Evolutionary conservation across 2,329 filamentous ascomycete genomes (phyloP), one percentile per base, ranked within the genome.

Genomic region (Penicillium italicum): DNA sequence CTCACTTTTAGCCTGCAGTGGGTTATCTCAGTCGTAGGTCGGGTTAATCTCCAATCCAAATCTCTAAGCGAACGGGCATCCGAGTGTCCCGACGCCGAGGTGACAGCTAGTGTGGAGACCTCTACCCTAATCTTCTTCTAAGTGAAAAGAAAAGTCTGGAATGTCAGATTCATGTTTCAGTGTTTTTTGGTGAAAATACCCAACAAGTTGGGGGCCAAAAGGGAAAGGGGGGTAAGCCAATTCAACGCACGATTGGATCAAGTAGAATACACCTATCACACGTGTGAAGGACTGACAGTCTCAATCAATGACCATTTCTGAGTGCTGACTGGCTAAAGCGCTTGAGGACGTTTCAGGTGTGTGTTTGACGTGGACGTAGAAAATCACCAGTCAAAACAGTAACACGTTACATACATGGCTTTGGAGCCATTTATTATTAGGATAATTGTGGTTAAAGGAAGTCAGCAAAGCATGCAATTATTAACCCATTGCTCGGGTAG

Each of bases 81-180:
- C 41, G 42, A 46, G 28, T 30, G 28, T 30, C 30, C 46, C 57
- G 42, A 34, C 38, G 14, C 55, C 54, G 44, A 53, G 53, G 48
- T 56, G 47, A 64, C 41, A 48, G 59, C 53, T 40, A 45, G 22
- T 28, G 50, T 51, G 57, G 37, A 31, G 50, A 40, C 12, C 18
- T 47, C 43, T 24, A 56, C 53, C 38, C 47, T 58, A 56, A 43
- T 57, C 36, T 47, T 56, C 58, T 47, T 50, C 26, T 5, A 34
- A 12, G 12, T 6, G 9, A 16, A 33, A 20, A 26, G 44, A 24
- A 49, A 3, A 53, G 16, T 8, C 20, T 36, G 36, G 44, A 42
- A 36, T 48, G 44, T 50, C 44, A 37, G 37, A 26, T n/a, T 30
- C 10, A 12, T 18, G 20, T 20, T 50, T 47, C 18, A 18, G 18